phyloP scores from a whole-genome alignment of 108 stramenopile species.

The Fistulifera solaris region DNA sequence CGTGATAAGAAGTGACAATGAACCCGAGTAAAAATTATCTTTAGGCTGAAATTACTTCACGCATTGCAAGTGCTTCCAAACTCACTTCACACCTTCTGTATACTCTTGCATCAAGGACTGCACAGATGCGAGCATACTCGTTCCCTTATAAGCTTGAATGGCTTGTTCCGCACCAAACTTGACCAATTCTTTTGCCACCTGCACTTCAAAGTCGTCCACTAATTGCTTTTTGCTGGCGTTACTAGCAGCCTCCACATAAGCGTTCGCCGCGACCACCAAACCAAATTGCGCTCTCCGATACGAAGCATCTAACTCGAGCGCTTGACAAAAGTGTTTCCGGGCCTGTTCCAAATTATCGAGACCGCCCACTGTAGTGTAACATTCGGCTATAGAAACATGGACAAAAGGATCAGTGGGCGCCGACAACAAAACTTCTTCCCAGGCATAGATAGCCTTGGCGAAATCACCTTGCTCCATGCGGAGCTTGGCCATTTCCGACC shows the following conservation, averaged over 20 bases:
- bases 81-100: background rate
- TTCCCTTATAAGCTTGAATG: constrained; percentile 44
- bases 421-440: constrained; percentile 70
- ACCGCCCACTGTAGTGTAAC: constrained; percentile 61
- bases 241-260: constrained; percentile 46
- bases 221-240: constrained; percentile 23
- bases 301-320: constrained; percentile 53
- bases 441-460: constrained; percentile 63
- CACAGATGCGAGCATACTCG: constrained; percentile 33
- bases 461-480: constrained; percentile 53
- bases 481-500: constrained; percentile 67
- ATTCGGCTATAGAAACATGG: constrained; percentile 60
- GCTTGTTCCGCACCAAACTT: constrained; percentile 51
- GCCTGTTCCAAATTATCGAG: constrained; percentile 48
- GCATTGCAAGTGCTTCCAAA: too few relatives aligned
- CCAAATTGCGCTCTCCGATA: constrained; percentile 65
- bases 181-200: constrained; percentile 61
- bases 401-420: constrained; percentile 59
- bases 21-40: too few relatives aligned
- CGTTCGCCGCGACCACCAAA: constrained; percentile 46
- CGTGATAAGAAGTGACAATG: too few relatives aligned
- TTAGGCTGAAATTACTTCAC: too few relatives aligned
- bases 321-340: constrained; percentile 75
- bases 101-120: constrained; percentile 36
- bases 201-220: constrained; percentile 47